Evolutionary conservation across 2,329 filamentous ascomycete genomes (phyloP).

Genomic region (Sarocladium kiliense): DNA sequence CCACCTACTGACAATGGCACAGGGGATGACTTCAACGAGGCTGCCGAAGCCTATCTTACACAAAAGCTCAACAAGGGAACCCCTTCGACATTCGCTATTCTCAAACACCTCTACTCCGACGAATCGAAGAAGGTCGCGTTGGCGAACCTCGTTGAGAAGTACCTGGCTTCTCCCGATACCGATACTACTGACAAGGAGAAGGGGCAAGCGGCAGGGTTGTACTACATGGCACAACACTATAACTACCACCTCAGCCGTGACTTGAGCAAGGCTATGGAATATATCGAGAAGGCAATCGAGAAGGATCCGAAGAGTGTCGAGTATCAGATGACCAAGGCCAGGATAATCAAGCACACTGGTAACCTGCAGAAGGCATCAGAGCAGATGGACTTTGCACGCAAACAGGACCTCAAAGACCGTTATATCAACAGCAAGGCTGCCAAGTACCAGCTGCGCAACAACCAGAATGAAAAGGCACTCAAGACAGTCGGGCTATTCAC

Average conservation of each 20-base stretch:
- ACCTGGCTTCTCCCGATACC: constrained; percentile 56
- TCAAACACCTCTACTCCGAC: constrained; percentile 87
- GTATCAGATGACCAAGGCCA: constrained; percentile 90
- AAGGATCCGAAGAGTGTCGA: constrained; percentile 78
- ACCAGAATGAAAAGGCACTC: constrained; percentile 81
- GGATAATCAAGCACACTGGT: constrained; percentile 88
- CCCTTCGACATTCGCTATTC: constrained; percentile 92
- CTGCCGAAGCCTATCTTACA: constrained; percentile 73
- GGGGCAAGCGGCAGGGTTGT: constrained; percentile 76
- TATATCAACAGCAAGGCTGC: constrained; percentile 98
- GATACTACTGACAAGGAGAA: constrained; percentile 42
- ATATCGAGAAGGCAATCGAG: constrained; percentile 78
- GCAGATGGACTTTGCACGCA: constrained; percentile 81
- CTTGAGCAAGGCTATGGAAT: constrained; percentile 73
- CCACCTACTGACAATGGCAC: constrained; percentile 15
- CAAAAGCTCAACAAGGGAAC: constrained; percentile 88
- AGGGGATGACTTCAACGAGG: constrained; percentile 74
- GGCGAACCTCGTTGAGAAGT: constrained; percentile 71
- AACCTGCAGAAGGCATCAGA: constrained; percentile 75
- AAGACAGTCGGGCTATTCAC: constrained; percentile 93
- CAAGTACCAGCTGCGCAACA: constrained; percentile 92
- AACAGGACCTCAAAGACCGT: constrained; percentile 82
- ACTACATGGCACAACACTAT: constrained; percentile 96
- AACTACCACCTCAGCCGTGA: constrained; percentile 87
- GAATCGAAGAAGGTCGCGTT: constrained; percentile 71